phyloP scores from a whole-genome alignment of 2,329 filamentous ascomycete genomes.

The Aspergillus costaricaensis region DNA sequence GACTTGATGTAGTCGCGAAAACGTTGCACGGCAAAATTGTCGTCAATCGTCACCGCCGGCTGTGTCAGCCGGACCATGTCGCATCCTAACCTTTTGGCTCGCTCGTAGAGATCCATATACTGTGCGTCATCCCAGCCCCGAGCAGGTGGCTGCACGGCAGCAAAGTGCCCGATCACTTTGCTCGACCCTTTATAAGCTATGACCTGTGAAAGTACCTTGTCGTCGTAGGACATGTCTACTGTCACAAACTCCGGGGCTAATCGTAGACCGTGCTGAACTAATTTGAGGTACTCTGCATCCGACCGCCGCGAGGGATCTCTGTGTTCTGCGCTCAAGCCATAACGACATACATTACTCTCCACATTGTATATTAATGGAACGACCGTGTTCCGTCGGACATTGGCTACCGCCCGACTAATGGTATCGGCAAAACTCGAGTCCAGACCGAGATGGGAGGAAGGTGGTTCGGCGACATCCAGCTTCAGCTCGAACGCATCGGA shows the following conservation, averaged over 20 bases:
- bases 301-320: constrained; percentile 27
- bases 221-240: constrained; percentile 61
- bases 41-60: constrained; percentile 57
- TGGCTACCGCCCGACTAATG: constrained; percentile 61
- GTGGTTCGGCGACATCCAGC: constrained; percentile 44
- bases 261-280: constrained; percentile 62
- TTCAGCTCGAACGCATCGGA: constrained; percentile 68
- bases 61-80: constrained; percentile 64
- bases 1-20: constrained; percentile 55
- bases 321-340: constrained; percentile 26
- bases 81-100: constrained; percentile 60
- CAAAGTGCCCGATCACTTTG: constrained; percentile 63
- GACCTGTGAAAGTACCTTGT: constrained; percentile 54
- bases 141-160: constrained; percentile 43
- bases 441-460: constrained; percentile 34
- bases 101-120: constrained; percentile 61
- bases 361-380: constrained; percentile 61
- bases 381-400: constrained; percentile 64
- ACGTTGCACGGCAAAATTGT: constrained; percentile 63
- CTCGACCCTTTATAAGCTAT: constrained; percentile 56
- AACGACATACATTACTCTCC: constrained; percentile 28
- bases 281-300: constrained; percentile 54
- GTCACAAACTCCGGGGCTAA: constrained; percentile 65
- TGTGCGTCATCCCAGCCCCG: constrained; percentile 59
- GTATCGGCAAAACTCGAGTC: constrained; percentile 45